Percentiles rank a stretch among this genome's conserved stretches.
phyloP scores from a whole-genome alignment of 148 eudicot species.

The Chenopodium berlandieri region DNA sequence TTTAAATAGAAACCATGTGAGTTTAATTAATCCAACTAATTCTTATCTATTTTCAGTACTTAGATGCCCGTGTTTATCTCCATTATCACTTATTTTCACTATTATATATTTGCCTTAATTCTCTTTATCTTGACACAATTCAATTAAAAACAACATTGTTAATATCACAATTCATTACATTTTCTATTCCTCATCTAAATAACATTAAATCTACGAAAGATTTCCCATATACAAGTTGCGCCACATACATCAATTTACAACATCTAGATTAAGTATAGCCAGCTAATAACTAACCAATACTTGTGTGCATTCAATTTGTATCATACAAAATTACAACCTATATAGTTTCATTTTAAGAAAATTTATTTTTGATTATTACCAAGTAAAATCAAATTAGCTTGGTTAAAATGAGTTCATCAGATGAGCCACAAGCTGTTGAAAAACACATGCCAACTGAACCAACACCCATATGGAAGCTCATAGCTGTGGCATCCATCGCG shows the following conservation, averaged over 20 bases:
- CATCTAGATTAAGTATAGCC: too few species aligned
- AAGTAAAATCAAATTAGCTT: not conserved
- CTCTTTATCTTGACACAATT: not conserved
- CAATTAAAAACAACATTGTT: not conserved
- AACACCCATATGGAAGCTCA: constrained; percentile 31
- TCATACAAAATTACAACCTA: not conserved
- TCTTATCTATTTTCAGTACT: constrained; percentile 20
- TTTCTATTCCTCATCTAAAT: not conserved
- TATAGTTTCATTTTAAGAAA: not conserved
- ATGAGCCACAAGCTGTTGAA: not conserved
- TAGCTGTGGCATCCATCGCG: constrained; percentile 57
- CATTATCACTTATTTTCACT: not conserved
- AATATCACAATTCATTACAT: not conserved
- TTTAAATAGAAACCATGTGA: constrained; percentile 1
- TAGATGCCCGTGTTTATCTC: constrained; percentile 9
- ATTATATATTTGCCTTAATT: not conserved
- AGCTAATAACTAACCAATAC: not conserved
- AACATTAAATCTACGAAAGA: too few species aligned
- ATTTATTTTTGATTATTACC: not conserved
- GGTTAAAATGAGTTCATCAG: constrained; percentile 23
- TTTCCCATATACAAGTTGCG: too few species aligned
- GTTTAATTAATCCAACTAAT: not conserved
- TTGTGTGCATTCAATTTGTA: not conserved
- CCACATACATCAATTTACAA: too few species aligned
- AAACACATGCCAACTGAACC: constrained; percentile 14